Percentiles rank a stretch among this genome's conserved stretches.
These are phyloP conservation scores for Amanita rimosa DNA, from an alignment of 768 basidiomycete genomes.

Conservation along the genomic window DNA sequence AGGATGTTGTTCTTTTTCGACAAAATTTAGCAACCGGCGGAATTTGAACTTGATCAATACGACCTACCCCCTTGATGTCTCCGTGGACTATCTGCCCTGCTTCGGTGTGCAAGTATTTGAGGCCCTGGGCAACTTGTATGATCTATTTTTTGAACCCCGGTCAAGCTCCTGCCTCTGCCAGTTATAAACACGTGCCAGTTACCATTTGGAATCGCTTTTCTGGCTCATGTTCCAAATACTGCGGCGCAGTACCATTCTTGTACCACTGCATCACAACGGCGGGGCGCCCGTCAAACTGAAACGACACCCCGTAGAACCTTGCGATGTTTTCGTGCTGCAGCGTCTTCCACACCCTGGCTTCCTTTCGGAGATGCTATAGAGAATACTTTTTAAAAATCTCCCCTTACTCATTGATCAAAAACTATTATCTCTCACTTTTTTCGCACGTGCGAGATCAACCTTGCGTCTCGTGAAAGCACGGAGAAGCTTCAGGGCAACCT, in stretches of 20 bases:
- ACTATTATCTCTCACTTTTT: conserved; percentile 8
- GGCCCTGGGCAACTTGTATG: conserved; percentile 23
- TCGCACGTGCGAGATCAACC: conserved; percentile 10
- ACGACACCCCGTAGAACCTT: conserved; percentile 25
- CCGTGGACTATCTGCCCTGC: conserved; percentile 26
- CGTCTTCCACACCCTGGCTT: conserved; percentile 28
- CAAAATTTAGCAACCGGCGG: background rate
- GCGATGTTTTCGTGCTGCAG: conserved; percentile 30
- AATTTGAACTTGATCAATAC: background rate
- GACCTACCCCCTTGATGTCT: conserved; percentile 29
- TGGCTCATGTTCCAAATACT: conserved; percentile 12
- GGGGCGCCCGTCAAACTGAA: conserved; percentile 20
- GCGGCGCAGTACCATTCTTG: conserved; percentile 15
- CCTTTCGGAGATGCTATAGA: conserved; percentile 27
- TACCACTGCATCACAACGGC: conserved; percentile 32
- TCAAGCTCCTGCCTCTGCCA: background rate
- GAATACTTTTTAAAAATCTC: background rate
- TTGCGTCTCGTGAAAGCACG: conserved; percentile 13
- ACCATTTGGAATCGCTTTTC: conserved; percentile 13
- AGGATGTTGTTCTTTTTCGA: conserved; percentile 24
- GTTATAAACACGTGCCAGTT: background rate
- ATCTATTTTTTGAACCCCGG: conserved; percentile 15
- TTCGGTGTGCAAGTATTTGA: conserved; percentile 23
- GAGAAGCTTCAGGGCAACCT: conserved; percentile 17
- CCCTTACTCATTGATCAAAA: too few species aligned